Evolutionary conservation across 1,139 yeast genomes (phyloP).

Genomic region (Sugiyamaella novakii): DNA sequence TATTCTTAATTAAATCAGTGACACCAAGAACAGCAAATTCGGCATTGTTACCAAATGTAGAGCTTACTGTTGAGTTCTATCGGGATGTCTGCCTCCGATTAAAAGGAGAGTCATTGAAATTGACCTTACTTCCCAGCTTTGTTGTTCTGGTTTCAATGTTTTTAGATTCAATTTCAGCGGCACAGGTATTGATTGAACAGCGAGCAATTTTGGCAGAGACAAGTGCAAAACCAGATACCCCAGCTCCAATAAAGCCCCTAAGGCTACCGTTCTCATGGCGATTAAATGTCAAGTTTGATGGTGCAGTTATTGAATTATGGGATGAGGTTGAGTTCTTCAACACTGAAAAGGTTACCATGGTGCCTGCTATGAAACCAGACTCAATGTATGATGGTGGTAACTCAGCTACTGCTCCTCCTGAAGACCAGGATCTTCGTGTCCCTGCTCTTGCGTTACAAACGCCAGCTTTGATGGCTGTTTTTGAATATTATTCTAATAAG

Average conservation of each 20-base stretch:
- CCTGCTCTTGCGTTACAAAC: constrained; percentile 69
- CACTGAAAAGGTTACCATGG: constrained; percentile 4
- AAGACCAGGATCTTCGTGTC: background rate
- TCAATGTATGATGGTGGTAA: constrained; percentile 10
- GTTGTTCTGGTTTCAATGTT: constrained; percentile 33
- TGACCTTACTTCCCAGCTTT: constrained; percentile 38
- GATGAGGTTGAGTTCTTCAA: constrained; percentile 31
- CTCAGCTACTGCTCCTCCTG: background rate
- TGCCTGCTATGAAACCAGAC: constrained; percentile 4
- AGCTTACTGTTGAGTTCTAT: constrained; percentile 10
- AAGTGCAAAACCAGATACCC: constrained; percentile 7
- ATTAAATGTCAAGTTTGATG: constrained; percentile 33
- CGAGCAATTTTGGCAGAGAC: constrained; percentile 14
- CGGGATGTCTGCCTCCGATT: constrained; percentile 29
- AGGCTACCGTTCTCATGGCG: constrained; percentile 34
- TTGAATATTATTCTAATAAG: constrained; percentile 46
- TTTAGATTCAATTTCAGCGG: constrained; percentile 26
- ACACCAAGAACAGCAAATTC: constrained; percentile 33
- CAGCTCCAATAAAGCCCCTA: constrained; percentile 21
- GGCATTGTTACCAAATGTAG: constrained; percentile 40
- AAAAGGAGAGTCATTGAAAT: constrained; percentile 39
- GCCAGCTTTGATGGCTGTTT: constrained; percentile 69
- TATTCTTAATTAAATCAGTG: constrained; percentile 23
- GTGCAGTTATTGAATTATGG: constrained; percentile 36
- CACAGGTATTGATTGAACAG: constrained; percentile 16